A percentile compares a stretch with the other conserved stretches of the same genome.
These are phyloP conservation scores for Lunularia cruciata DNA, from an alignment of 225 moss, liverwort and hornwort species.

Conservation along the genomic window DNA sequence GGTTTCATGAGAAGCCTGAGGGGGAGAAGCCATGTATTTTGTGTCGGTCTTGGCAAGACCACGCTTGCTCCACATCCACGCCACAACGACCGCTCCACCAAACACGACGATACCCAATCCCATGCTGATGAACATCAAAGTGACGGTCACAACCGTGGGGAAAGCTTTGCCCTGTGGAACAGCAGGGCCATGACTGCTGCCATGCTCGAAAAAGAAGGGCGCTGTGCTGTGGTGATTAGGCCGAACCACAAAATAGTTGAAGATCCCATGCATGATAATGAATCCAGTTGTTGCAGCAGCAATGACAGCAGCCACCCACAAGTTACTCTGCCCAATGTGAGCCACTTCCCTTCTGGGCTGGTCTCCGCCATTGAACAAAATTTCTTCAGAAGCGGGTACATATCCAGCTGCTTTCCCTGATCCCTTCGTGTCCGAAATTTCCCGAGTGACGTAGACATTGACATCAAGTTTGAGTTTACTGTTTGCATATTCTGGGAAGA, in stretches of 20 bases:
- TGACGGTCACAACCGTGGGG: constrained; percentile 21
- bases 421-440: not conserved
- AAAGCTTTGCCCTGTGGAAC: constrained; percentile 29
- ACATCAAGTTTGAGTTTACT: constrained; percentile 22
- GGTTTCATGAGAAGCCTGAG: not conserved
- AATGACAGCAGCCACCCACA: constrained; percentile 50
- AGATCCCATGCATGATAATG: constrained; percentile 34
- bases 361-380: not conserved
- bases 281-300: constrained; percentile 43
- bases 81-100: constrained; percentile 43
- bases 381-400: not conserved
- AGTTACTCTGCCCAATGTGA: constrained; percentile 37
- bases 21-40: not conserved
- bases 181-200: not conserved
- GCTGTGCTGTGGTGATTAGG: constrained; percentile 29
- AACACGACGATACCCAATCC: constrained; percentile 45
- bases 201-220: constrained; percentile 27
- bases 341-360: constrained; percentile 21
- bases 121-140: constrained; percentile 44
- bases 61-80: constrained; percentile 33
- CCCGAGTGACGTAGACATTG: constrained; percentile 42
- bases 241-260: constrained; percentile 40
- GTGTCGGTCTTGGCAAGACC: constrained; percentile 10
- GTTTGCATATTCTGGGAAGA: constrained; percentile 24
- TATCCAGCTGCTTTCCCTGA: not conserved